Conservation (phyloP, 2,329 filamentous ascomycete genomes). For the Polytolypa hystricis region DNA sequence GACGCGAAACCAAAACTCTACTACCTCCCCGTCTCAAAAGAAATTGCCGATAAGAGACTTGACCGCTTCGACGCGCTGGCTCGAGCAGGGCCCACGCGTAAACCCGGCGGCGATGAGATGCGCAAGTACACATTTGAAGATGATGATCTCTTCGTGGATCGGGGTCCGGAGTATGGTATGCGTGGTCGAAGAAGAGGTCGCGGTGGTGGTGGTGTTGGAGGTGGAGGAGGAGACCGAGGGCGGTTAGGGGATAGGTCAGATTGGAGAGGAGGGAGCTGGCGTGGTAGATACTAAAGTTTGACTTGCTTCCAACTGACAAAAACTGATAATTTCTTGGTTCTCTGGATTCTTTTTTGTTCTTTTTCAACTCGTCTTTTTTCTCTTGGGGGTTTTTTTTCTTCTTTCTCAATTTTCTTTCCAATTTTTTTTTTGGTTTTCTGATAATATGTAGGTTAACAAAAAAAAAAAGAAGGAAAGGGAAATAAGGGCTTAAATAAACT, state of each 20-base stretch:
- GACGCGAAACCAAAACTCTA: constrained; percentile 54
- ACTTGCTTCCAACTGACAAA: no score
- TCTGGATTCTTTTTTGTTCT: background rate
- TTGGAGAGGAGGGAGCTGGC: constrained; percentile 12
- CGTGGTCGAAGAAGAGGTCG: constrained; percentile 28
- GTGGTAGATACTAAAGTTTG: constrained; percentile 7
- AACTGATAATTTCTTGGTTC: no score
- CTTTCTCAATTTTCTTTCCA: background rate
- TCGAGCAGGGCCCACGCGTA: constrained; percentile 26
- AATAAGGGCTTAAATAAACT: no score
- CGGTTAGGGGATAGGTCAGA: constrained; percentile 16
- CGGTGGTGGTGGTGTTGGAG: constrained; percentile 21
- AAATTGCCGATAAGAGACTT: constrained; percentile 54
- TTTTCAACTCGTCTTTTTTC: no score
- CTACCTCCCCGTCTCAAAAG: constrained; percentile 53
- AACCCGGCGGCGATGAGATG: constrained; percentile 41
- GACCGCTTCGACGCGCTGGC: constrained; percentile 43
- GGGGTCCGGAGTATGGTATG: constrained; percentile 53
- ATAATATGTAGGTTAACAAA: no score
- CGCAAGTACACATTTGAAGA: constrained; percentile 66
- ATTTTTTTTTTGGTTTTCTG: background rate
- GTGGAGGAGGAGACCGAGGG: constrained; percentile 20
- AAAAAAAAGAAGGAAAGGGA: no score
- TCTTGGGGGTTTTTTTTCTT: background rate
- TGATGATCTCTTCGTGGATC: constrained; percentile 55